A percentile compares a stretch with the other conserved stretches of the same genome.
phyloP scores from a whole-genome alignment of 257 asterid genomes.

The Nicotiana obtusifolia region DNA sequence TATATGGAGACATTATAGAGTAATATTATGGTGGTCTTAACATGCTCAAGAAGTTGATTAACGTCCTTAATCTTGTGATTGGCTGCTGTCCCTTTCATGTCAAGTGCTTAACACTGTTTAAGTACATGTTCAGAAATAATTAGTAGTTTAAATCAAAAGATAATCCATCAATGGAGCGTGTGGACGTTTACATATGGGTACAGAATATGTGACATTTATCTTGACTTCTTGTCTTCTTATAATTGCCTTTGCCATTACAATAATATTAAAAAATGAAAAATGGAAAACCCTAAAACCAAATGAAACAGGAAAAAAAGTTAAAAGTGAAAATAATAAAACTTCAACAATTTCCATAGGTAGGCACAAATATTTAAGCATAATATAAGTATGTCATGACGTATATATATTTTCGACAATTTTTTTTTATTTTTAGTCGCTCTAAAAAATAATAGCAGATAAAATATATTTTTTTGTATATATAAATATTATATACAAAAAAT shows the following conservation, averaged over 20 bases:
- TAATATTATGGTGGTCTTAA: background rate
- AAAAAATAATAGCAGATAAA: too few species aligned
- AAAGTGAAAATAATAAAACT: too few species aligned
- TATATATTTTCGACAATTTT: too few species aligned
- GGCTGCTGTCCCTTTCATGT: constrained; percentile 6
- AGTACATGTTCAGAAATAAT: background rate
- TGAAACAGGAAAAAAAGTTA: too few species aligned
- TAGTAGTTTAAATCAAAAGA: background rate
- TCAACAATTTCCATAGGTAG: too few species aligned
- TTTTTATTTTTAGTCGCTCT: too few species aligned
- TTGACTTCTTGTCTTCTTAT: constrained; percentile 11
- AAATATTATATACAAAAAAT: too few species aligned
- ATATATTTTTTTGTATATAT: too few species aligned
- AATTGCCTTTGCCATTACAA: background rate
- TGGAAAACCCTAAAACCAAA: too few species aligned
- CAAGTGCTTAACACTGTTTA: constrained; percentile 9
- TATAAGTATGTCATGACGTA: too few species aligned
- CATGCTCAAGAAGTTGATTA: background rate
- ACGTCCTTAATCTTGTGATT: background rate
- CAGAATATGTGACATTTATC: background rate
- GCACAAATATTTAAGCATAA: too few species aligned
- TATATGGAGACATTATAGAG: background rate
- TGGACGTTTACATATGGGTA: background rate
- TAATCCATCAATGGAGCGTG: constrained; percentile 2
- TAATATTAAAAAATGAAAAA: background rate